phyloP scores from a whole-genome alignment of 2,329 filamentous ascomycete species.

The Rutstroemia sydowiana region DNA sequence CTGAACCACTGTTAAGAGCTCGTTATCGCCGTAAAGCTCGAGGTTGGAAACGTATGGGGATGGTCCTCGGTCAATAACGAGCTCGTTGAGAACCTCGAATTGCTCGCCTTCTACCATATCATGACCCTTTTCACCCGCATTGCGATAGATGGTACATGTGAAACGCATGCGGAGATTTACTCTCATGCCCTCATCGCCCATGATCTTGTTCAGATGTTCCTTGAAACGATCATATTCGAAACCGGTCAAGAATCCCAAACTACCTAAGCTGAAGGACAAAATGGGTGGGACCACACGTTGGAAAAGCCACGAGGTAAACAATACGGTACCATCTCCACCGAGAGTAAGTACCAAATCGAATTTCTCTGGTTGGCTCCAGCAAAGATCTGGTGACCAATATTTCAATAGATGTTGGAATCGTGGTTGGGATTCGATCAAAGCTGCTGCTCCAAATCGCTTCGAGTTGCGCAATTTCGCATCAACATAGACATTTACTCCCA shows the following conservation, averaged over 20 bases:
- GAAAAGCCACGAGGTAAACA: conserved; percentile 89
- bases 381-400: conserved; percentile 95
- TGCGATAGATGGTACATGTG: conserved; percentile 91
- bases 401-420: conserved; percentile 77
- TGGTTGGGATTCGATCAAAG: conserved; percentile 64
- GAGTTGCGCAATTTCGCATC: conserved; percentile 87
- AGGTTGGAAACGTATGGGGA: conserved; percentile 96
- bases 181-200: conserved; percentile 93
- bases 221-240: conserved; percentile 87
- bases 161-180: conserved; percentile 98
- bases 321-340: conserved; percentile 77
- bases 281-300: conserved; percentile 82
- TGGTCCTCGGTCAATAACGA: conserved; percentile 95
- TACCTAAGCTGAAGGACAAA: conserved; percentile 76
- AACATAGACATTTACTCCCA: conserved; percentile 98
- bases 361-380: conserved; percentile 86
- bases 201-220: conserved; percentile 76
- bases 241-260: conserved; percentile 80
- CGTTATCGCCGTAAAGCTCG: conserved; percentile 91
- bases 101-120: conserved; percentile 83
- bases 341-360: conserved; percentile 91
- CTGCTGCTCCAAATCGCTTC: conserved; percentile 74
- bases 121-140: conserved; percentile 50
- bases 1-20: conserved; percentile 89
- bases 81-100: conserved; percentile 96